A percentile compares a stretch with the other conserved stretches of the same genome.
These are phyloP conservation scores for Macrophomina phaseolina DNA, from an alignment of 2,329 filamentous ascomycete species.

Conservation along the genomic window DNA sequence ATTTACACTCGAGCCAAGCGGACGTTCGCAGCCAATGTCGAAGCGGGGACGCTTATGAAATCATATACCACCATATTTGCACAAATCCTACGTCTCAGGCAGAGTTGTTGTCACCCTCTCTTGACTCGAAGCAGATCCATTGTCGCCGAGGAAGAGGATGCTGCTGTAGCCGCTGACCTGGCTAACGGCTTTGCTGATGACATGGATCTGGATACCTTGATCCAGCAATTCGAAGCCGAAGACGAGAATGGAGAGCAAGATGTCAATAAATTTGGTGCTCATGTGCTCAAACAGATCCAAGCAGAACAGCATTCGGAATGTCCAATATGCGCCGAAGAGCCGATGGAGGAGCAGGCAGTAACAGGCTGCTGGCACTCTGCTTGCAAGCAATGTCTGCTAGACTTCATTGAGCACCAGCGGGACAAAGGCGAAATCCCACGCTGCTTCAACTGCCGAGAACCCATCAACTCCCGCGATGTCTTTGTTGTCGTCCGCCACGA, in stretches of 20 bases:
- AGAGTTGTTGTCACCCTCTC: slow-evolving; percentile 92
- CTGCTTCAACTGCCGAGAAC: slow-evolving; percentile 89
- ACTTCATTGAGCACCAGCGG: slow-evolving; percentile 86
- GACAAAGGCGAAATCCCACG: slow-evolving; percentile 76
- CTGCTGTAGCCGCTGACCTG: slow-evolving; percentile 76
- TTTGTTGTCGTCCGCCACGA: slow-evolving; percentile 91
- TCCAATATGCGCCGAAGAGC: slow-evolving; percentile 92
- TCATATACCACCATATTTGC: slow-evolving; percentile 97
- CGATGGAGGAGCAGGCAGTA: slow-evolving; percentile 92
- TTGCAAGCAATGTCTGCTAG: slow-evolving; percentile 89
- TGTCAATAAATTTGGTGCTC: slow-evolving; percentile 78
- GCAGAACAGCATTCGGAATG: slow-evolving; percentile 89
- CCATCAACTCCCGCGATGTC: slow-evolving; percentile 80
- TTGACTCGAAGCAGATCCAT: slow-evolving; percentile 85
- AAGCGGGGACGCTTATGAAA: slow-evolving; percentile 91
- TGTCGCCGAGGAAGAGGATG: slow-evolving; percentile 86
- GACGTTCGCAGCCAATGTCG: slow-evolving; percentile 83
- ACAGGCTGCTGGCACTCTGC: slow-evolving; percentile 98
- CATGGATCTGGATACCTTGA: slow-evolving; percentile 89
- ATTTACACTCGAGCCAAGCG: slow-evolving; percentile 83
- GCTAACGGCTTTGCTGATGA: slow-evolving; percentile 86
- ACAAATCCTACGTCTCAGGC: slow-evolving; percentile 88
- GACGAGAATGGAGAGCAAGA: slow-evolving; percentile 60
- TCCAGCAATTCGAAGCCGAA: slow-evolving; percentile 79
- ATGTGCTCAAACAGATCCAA: slow-evolving; percentile 89